Percentiles rank a stretch among this genome's conserved stretches.
These are phyloP conservation scores for Chlorencoelia australis DNA, from an alignment of 2,329 filamentous ascomycete species.

Conservation along the genomic window DNA sequence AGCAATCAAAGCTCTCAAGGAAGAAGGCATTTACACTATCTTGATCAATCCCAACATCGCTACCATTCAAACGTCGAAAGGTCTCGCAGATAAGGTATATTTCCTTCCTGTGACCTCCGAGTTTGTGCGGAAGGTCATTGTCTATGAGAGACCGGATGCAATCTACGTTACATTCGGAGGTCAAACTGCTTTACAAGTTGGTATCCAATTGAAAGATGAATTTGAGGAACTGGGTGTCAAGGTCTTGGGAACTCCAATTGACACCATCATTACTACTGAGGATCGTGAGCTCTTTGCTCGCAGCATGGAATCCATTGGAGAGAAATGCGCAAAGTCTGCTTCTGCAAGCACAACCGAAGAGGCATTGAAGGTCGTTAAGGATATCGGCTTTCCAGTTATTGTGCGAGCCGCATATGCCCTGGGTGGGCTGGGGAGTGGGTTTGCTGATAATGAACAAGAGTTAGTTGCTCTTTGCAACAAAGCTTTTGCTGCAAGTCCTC, in stretches of 20 bases:
- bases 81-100: constrained; percentile 96
- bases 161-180: constrained; percentile 98
- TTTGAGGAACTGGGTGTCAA: constrained; percentile 87
- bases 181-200: constrained; percentile 91
- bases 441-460: constrained; percentile 79
- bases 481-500: constrained; percentile 88
- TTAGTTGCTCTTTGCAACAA: constrained; percentile 84
- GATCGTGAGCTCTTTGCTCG: constrained; percentile 95
- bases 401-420: constrained; percentile 93
- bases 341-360: constrained; percentile 85
- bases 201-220: constrained; percentile 95
- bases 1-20: constrained; percentile 95
- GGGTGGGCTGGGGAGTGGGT: constrained; percentile 89
- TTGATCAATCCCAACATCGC: constrained; percentile 99
- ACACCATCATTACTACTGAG: constrained; percentile 97
- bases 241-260: constrained; percentile 91
- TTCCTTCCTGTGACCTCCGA: constrained; percentile 95
- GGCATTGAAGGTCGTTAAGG: constrained; percentile 76
- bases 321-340: constrained; percentile 95
- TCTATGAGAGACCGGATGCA: constrained; percentile 86
- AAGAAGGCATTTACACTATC: constrained; percentile 96
- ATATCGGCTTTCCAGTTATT: constrained; percentile 94
- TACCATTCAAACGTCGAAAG: constrained; percentile 97
- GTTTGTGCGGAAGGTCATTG: constrained; percentile 94
- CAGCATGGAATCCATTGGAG: constrained; percentile 96